Conservation (phyloP, 345 rosid species). For the Sisymbrium altissimum region DNA sequence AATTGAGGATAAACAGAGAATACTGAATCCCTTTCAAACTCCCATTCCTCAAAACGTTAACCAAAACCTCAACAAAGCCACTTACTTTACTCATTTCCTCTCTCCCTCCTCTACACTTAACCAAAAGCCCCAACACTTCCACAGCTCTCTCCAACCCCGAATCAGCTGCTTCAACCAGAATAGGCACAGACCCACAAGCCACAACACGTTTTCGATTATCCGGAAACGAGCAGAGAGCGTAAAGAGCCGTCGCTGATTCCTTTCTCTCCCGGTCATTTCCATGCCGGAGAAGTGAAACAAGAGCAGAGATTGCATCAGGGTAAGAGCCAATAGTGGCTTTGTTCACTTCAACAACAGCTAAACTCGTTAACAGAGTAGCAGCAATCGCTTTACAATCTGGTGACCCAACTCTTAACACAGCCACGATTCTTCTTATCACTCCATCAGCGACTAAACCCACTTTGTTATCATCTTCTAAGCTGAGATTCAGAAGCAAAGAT, state of each 20-base stretch:
- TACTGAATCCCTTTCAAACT: conserved; percentile 66
- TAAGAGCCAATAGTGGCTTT: conserved; percentile 87
- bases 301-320: conserved; percentile 61
- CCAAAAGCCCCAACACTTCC: conserved; percentile 78
- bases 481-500: conserved; percentile 75
- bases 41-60: conserved; percentile 53
- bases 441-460: conserved; percentile 98
- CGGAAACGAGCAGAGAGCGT: conserved; percentile 69
- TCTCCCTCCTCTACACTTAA: conserved; percentile 84
- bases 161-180: conserved; percentile 51
- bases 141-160: conserved; percentile 85
- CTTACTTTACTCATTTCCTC: conserved; percentile 57
- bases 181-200: conserved; percentile 68
- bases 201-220: conserved; percentile 69
- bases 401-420: conserved; percentile 53
- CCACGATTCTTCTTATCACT: conserved; percentile 55
- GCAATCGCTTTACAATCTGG: conserved; percentile 73
- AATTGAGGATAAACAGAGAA: conserved; percentile 64
- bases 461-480: conserved; percentile 88
- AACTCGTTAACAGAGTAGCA: conserved; percentile 81
- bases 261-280: conserved; percentile 75
- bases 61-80: conserved; percentile 63
- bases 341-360: conserved; percentile 93
- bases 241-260: conserved; percentile 92
- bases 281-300: conserved; percentile 52